A percentile compares a stretch with the other conserved stretches of the same genome.
Evolutionary conservation across 2,329 filamentous ascomycete genomes (phyloP).

Genomic region (Chalaropsis ovoidea): DNA sequence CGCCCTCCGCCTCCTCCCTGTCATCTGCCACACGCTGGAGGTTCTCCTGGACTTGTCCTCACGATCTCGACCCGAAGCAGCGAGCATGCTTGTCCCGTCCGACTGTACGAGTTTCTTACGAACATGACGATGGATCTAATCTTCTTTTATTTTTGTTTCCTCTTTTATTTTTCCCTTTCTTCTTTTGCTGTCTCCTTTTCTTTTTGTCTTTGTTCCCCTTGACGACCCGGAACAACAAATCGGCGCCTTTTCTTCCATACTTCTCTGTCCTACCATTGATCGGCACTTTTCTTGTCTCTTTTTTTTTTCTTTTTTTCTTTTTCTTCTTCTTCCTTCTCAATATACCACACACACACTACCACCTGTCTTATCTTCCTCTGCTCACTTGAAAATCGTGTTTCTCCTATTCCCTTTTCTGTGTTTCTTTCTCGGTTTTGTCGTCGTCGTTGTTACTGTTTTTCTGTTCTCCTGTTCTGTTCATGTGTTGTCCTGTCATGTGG

Average conservation of each 20-base stretch:
- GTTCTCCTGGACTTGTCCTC: neutral
- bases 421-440: neutral
- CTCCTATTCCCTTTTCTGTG: neutral
- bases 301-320: constrained; percentile 14
- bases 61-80: constrained; percentile 9
- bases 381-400: constrained; percentile 13
- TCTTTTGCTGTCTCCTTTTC: constrained; percentile 2
- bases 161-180: neutral
- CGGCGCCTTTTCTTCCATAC: neutral
- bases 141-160: constrained; percentile 13
- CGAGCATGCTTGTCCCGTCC: constrained; percentile 11
- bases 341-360: constrained; percentile 20
- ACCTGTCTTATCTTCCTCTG: neutral
- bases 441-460: neutral
- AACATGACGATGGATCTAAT: constrained; percentile 25
- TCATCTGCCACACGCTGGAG: neutral
- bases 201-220: constrained; percentile 10
- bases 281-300: constrained; percentile 14
- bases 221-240: constrained; percentile 9
- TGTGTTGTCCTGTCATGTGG: constrained; percentile 1
- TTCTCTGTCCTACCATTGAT: constrained; percentile 9
- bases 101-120: constrained; percentile 21
- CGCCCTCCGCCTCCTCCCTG: neutral
- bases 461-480: neutral
- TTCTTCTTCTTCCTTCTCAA: constrained; percentile 5